These are phyloP conservation scores for Pezicula carpinea DNA, from an alignment of 2,329 filamentous ascomycete species.

Conservation along the genomic window DNA sequence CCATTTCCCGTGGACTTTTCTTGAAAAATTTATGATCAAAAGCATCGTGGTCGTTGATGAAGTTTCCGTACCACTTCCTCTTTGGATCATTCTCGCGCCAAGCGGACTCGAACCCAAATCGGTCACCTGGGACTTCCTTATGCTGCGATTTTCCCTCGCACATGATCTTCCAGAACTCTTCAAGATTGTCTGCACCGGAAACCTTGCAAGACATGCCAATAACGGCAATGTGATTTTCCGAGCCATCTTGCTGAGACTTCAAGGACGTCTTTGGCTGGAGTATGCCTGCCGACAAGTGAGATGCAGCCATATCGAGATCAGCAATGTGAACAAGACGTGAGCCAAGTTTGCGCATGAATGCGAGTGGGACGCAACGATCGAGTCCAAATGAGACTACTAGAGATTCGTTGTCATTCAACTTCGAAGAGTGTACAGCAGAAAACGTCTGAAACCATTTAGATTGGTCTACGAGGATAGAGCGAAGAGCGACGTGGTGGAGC, in stretches of 20 bases:
- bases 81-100: slow-evolving; percentile 52
- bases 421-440: slow-evolving; percentile 7
- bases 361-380: slow-evolving; percentile 32
- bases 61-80: slow-evolving; percentile 68
- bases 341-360: slow-evolving; percentile 24
- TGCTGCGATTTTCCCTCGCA: slow-evolving; percentile 70
- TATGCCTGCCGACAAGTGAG: slow-evolving; percentile 29
- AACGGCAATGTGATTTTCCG: slow-evolving; percentile 23
- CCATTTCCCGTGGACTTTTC: slow-evolving; percentile 74
- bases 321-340: slow-evolving; percentile 7
- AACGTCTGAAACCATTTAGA: slow-evolving; percentile 32
- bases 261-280: too few species aligned
- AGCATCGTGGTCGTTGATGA: slow-evolving; percentile 61
- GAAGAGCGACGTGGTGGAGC: slow-evolving; percentile 28
- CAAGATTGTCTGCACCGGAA: slow-evolving; percentile 31
- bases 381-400: slow-evolving; percentile 31
- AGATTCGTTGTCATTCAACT: slow-evolving; percentile 7
- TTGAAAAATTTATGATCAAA: slow-evolving; percentile 81
- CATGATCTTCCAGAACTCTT: slow-evolving; percentile 69
- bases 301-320: slow-evolving; percentile 14
- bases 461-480: slow-evolving; percentile 30
- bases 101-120: slow-evolving; percentile 68
- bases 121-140: slow-evolving; percentile 52
- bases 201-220: slow-evolving; percentile 31
- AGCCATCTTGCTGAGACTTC: too few species aligned